These are phyloP conservation scores for Lecanicillium sp. DNA, from an alignment of 2,329 filamentous ascomycete genomes.

Conservation along the genomic window DNA sequence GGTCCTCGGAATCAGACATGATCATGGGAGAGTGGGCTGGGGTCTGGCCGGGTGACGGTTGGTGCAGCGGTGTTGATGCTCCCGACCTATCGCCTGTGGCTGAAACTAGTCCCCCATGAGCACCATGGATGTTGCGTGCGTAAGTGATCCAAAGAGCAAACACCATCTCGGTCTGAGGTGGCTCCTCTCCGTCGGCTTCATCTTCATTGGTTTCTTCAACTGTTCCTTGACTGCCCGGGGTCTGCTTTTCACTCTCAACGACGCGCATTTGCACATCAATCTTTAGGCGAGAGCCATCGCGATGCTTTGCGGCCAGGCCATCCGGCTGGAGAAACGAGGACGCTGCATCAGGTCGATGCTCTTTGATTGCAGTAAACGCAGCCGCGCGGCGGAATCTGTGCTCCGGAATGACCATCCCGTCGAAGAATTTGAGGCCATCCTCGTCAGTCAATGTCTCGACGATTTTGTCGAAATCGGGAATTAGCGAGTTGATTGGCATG, in stretches of 20 bases:
- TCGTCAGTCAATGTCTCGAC: conserved; percentile 76
- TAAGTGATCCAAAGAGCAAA: conserved; percentile 98
- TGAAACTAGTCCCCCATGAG: conserved; percentile 50
- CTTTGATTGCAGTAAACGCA: conserved; percentile 73
- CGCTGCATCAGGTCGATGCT: conserved; percentile 72
- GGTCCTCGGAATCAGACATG: conserved; percentile 42
- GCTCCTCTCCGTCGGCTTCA: conserved; percentile 24
- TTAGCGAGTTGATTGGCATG: conserved; percentile 67
- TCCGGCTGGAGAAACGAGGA: conserved; percentile 76
- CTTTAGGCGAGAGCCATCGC: conserved; percentile 85
- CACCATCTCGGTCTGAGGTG: conserved; percentile 64
- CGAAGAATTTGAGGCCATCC: conserved; percentile 72
- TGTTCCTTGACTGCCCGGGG: conserved; percentile 52
- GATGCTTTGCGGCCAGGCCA: conserved; percentile 77
- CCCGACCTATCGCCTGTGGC: conserved; percentile 42
- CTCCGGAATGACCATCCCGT: conserved; percentile 95
- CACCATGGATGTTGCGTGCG: conserved; percentile 81
- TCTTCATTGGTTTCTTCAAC: conserved; percentile 54
- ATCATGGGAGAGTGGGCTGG: conserved; percentile 50
- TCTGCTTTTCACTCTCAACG: conserved; percentile 75
- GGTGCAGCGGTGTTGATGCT: conserved; percentile 63
- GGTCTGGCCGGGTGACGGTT: conserved; percentile 69
- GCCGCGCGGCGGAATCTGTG: conserved; percentile 89
- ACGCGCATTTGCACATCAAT: conserved; percentile 96
- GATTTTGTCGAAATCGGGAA: conserved; percentile 82